A percentile compares a stretch with the other conserved stretches of the same genome.
phyloP scores from a whole-genome alignment of 1,284 basidiomycete genomes.

The Leccinum fallax region DNA sequence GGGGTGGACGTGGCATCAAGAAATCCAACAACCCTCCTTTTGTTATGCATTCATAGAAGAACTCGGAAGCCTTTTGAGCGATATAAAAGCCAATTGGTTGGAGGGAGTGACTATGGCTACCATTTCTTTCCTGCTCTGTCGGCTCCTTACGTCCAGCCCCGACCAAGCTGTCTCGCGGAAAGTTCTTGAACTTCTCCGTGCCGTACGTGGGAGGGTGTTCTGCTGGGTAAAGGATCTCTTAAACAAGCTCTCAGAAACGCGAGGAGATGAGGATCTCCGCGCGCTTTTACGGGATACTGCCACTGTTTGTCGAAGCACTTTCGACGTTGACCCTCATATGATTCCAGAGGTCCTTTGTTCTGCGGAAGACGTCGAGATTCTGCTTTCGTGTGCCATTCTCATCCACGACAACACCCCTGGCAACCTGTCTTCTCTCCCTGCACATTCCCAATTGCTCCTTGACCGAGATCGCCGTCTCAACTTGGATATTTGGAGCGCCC shows the following conservation, averaged over 20 bases:
- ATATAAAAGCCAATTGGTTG: slow-evolving; percentile 45
- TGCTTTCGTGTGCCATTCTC: slow-evolving; percentile 40
- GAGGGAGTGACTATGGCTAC: slow-evolving; percentile 41
- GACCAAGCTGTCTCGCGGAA: slow-evolving; percentile 8
- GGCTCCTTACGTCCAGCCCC: slow-evolving; percentile 37
- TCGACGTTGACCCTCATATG: slow-evolving; percentile 35
- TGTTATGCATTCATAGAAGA: slow-evolving; percentile 37
- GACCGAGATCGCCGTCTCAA: slow-evolving; percentile 34
- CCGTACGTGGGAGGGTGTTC: slow-evolving; percentile 35
- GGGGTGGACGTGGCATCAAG: slow-evolving; percentile 38
- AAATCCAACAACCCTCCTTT: slow-evolving; percentile 38
- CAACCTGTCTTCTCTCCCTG: slow-evolving; percentile 7
- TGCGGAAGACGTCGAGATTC: slow-evolving; percentile 30
- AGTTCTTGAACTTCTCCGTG: slow-evolving; percentile 31
- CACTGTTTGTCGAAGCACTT: slow-evolving; percentile 44
- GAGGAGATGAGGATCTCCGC: slow-evolving; percentile 26
- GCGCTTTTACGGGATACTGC: slow-evolving; percentile 38
- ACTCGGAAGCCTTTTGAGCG: slow-evolving; percentile 31
- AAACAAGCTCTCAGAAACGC: slow-evolving; percentile 23
- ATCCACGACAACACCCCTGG: slow-evolving; percentile 36
- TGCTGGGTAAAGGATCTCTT: slow-evolving; percentile 40
- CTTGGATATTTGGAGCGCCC: slow-evolving; percentile 7
- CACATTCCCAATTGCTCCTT: slow-evolving; percentile 22
- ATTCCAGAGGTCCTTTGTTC: slow-evolving; percentile 24
- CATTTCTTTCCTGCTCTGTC: slow-evolving; percentile 38